Conservation (phyloP, 2,329 filamentous ascomycete genomes). For the Paecilomyces fulvus region DNA sequence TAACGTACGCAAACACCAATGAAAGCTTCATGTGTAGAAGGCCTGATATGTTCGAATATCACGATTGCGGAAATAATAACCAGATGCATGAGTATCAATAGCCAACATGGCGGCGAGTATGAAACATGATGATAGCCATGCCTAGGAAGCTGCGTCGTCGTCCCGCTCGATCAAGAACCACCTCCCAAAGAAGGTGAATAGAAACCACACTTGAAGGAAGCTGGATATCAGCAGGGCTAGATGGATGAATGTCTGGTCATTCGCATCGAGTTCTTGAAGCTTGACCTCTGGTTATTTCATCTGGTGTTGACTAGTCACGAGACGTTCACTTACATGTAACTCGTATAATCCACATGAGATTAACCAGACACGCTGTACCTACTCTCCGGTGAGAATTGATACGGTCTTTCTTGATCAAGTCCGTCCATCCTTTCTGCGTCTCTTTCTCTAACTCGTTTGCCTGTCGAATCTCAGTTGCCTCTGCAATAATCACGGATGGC, state of each 20-base stretch:
- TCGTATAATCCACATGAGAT: conserved; percentile 18
- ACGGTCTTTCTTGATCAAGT: conserved; percentile 9
- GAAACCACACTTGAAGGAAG: conserved; percentile 19
- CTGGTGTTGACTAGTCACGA: background rate
- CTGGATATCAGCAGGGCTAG: conserved; percentile 17
- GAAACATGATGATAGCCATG: conserved; percentile 8
- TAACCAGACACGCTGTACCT: conserved; percentile 7
- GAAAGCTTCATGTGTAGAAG: conserved; percentile 11
- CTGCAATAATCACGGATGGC: conserved; percentile 7
- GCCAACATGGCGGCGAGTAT: conserved; percentile 7
- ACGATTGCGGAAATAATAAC: conserved; percentile 9
- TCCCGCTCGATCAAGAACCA: conserved; percentile 8
- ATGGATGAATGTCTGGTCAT: conserved; percentile 12
- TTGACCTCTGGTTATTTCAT: background rate
- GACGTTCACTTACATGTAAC: conserved; percentile 10
- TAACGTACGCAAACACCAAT: conserved; percentile 10
- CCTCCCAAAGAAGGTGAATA: conserved; percentile 17
- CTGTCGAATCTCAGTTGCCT: conserved; percentile 7
- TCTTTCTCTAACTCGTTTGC: conserved; percentile 6
- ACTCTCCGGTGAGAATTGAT: conserved; percentile 8
- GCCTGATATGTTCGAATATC: conserved; percentile 10
- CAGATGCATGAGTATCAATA: conserved; percentile 3
- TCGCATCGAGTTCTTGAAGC: conserved; percentile 13
- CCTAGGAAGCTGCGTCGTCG: conserved; percentile 6
- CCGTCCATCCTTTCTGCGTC: conserved; percentile 9